A percentile compares a stretch with the other conserved stretches of the same genome.
Conservation (phyloP, 2,329 filamentous ascomycete species). For the Nemania abortiva region DNA sequence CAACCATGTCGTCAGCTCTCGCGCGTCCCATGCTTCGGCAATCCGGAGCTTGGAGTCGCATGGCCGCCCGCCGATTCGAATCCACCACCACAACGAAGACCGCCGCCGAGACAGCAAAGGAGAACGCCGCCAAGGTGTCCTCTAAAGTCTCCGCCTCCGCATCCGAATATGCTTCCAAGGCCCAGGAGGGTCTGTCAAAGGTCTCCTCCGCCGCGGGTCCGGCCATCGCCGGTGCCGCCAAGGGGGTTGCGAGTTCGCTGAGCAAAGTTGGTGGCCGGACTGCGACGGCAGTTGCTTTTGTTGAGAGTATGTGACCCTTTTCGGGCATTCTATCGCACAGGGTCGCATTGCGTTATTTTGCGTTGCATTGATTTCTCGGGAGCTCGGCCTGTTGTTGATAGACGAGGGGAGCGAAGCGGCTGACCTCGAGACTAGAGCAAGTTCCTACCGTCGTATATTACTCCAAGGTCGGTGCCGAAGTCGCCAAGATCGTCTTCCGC, state of each 20-base stretch:
- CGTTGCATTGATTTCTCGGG: constrained; percentile 6
- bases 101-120: constrained; percentile 49
- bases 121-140: constrained; percentile 53
- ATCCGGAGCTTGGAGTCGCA: constrained; percentile 56
- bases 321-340: neutral
- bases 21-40: constrained; percentile 53
- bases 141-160: constrained; percentile 57
- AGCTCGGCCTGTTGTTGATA: constrained; percentile 9
- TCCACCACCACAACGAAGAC: constrained; percentile 62
- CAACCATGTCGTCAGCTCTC: constrained; percentile 51
- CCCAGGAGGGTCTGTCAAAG: constrained; percentile 83
- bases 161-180: constrained; percentile 70
- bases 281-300: constrained; percentile 79
- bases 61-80: constrained; percentile 69
- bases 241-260: constrained; percentile 73
- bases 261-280: constrained; percentile 85
- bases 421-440: constrained; percentile 69
- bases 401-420: constrained; percentile 15
- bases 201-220: constrained; percentile 85
- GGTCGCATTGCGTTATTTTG: neutral
- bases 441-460: constrained; percentile 92
- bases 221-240: constrained; percentile 78
- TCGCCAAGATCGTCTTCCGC: constrained; percentile 87
- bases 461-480: constrained; percentile 86
- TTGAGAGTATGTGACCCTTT: constrained; percentile 80